These are phyloP conservation scores for Ustilago esculenta DNA, from an alignment of 1,284 basidiomycete genomes.

Conservation along the genomic window DNA sequence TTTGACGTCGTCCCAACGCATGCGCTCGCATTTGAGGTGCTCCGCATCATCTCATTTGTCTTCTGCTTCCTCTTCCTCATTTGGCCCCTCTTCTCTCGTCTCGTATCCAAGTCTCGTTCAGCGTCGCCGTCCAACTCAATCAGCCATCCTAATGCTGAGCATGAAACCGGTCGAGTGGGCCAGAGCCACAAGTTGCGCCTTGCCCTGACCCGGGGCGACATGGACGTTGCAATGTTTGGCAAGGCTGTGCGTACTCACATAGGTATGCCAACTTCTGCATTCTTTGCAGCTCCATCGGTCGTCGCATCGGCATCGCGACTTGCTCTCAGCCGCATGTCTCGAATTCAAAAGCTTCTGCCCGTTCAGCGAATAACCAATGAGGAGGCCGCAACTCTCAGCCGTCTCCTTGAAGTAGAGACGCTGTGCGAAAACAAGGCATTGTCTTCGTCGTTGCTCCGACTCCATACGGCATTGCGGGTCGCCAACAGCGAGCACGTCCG, in stretches of 20 bases:
- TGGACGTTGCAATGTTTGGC: slow-evolving; percentile 26
- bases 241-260: slow-evolving; percentile 12
- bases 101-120: slow-evolving; percentile 17
- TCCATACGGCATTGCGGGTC: slow-evolving; percentile 48
- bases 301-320: slow-evolving; percentile 13
- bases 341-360: slow-evolving; percentile 10
- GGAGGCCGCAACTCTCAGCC: slow-evolving; percentile 32
- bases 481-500: slow-evolving; percentile 35
- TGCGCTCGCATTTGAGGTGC: slow-evolving; percentile 52
- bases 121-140: neutral
- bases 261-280: slow-evolving; percentile 17
- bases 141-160: slow-evolving; percentile 1
- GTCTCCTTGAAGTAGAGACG: slow-evolving; percentile 55
- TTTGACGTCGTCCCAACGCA: slow-evolving; percentile 55
- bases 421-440: slow-evolving; percentile 40
- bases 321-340: slow-evolving; percentile 12
- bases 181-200: slow-evolving; percentile 25
- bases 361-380: slow-evolving; percentile 10
- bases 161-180: neutral
- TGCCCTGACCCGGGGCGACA: slow-evolving; percentile 23
- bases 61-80: slow-evolving; percentile 48
- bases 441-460: slow-evolving; percentile 38
- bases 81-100: slow-evolving; percentile 39
- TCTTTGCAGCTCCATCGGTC: slow-evolving; percentile 16
- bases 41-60: slow-evolving; percentile 46